A percentile compares a stretch with the other conserved stretches of the same genome.
Evolutionary conservation across 2,329 filamentous ascomycete species (phyloP).

Genomic region (Verticillium dahliae): DNA sequence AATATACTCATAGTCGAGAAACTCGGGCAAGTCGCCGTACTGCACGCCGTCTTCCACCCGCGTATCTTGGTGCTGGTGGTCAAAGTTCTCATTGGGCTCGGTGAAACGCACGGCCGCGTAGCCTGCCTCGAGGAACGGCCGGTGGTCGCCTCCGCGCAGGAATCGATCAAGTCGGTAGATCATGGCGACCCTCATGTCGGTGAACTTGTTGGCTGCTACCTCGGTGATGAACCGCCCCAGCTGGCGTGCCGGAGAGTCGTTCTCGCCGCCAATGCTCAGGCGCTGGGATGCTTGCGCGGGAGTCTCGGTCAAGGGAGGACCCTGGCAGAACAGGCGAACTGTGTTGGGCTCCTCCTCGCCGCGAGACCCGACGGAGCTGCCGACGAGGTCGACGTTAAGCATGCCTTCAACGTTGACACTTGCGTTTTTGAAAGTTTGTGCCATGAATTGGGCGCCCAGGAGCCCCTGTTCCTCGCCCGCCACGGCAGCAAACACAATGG

Average conservation of each 20-base stretch:
- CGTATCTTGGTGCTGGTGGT: slow-evolving; percentile 50
- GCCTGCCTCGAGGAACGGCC: slow-evolving; percentile 46
- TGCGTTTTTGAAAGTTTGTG: slow-evolving; percentile 43
- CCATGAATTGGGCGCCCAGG: slow-evolving; percentile 43
- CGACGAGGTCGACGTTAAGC: slow-evolving; percentile 53
- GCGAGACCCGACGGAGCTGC: slow-evolving; percentile 37
- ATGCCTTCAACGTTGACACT: slow-evolving; percentile 49
- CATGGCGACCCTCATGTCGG: slow-evolving; percentile 48
- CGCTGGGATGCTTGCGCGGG: slow-evolving; percentile 26
- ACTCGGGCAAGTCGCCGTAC: slow-evolving; percentile 49
- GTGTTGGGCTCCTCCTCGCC: slow-evolving; percentile 40
- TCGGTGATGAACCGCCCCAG: slow-evolving; percentile 49
- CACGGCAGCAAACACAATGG: slow-evolving; percentile 49
- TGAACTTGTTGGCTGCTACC: slow-evolving; percentile 42
- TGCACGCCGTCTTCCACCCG: slow-evolving; percentile 40
- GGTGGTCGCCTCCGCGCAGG: slow-evolving; percentile 50
- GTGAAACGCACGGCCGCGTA: slow-evolving; percentile 50
- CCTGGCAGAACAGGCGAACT: slow-evolving; percentile 48
- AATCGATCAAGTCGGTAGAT: slow-evolving; percentile 51
- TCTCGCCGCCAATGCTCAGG: slow-evolving; percentile 42
- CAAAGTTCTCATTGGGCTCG: slow-evolving; percentile 50
- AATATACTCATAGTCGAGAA: slow-evolving; percentile 50
- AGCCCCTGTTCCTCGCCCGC: slow-evolving; percentile 53
- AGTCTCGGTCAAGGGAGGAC: slow-evolving; percentile 36
- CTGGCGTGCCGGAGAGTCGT: slow-evolving; percentile 47